These are phyloP conservation scores for Penicillium psychrosexuale DNA, from an alignment of 2,329 filamentous ascomycete species.

Conservation along the genomic window DNA sequence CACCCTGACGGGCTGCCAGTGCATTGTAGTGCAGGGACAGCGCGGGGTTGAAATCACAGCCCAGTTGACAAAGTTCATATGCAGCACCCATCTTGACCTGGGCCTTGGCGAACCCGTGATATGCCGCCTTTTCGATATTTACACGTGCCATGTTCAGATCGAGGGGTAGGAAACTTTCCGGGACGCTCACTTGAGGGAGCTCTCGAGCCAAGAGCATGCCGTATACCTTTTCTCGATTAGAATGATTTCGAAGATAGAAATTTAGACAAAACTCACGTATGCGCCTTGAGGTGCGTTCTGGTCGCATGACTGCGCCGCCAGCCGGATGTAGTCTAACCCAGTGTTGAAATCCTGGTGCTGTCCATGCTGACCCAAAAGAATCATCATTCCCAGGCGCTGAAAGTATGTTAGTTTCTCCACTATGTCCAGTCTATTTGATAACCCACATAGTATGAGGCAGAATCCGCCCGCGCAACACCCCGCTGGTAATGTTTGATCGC, in stretches of 20 bases:
- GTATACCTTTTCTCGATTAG: conserved; percentile 56
- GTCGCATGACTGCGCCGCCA: conserved; percentile 81
- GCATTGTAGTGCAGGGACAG: conserved; percentile 95
- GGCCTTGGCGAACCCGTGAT: conserved; percentile 91
- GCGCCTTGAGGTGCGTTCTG: conserved; percentile 96
- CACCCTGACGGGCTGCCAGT: conserved; percentile 84
- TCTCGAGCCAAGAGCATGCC: conserved; percentile 92
- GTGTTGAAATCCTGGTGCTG: conserved; percentile 75
- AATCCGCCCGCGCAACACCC: conserved; percentile 77
- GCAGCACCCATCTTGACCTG: conserved; percentile 96
- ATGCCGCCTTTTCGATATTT: conserved; percentile 95
- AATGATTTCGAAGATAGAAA: background rate
- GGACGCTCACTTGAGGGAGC: conserved; percentile 83
- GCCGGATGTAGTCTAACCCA: conserved; percentile 77
- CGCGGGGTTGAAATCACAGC: conserved; percentile 91
- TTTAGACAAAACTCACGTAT: conserved; percentile 54
- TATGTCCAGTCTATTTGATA: conserved; percentile 7
- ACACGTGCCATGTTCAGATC: conserved; percentile 72
- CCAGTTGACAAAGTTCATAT: conserved; percentile 89
- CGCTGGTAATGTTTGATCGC: conserved; percentile 86
- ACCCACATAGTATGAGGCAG: conserved; percentile 70
- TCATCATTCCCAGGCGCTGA: conserved; percentile 95
- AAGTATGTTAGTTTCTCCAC: conserved; percentile 24
- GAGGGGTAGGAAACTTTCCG: conserved; percentile 65
- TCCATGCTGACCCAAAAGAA: conserved; percentile 86